Evolutionary conservation across 225 moss, liverwort and hornwort genomes (phyloP).

Genomic region (Ulota crispa): DNA sequence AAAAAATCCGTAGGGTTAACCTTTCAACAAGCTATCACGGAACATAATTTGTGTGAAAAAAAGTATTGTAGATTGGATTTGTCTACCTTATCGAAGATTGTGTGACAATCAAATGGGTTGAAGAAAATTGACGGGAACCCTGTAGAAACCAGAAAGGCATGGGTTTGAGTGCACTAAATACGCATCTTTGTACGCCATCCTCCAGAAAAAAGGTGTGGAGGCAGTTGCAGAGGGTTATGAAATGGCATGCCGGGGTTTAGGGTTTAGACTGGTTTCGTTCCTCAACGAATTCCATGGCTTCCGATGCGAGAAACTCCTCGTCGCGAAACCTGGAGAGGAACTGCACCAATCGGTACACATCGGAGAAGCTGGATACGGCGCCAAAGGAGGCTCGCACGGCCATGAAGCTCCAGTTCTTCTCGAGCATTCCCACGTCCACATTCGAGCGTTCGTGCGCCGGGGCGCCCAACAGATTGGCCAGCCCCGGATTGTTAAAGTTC

Average conservation of each 20-base stretch:
- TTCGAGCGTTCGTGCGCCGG: constrained; percentile 39
- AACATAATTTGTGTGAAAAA: no score
- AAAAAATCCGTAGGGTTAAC: no score
- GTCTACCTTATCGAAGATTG: background rate
- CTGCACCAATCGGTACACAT: constrained; percentile 77
- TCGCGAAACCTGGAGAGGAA: constrained; percentile 79
- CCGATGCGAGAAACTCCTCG: constrained; percentile 70
- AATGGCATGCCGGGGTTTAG: background rate
- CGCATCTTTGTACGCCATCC: background rate
- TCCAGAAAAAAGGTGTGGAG: background rate
- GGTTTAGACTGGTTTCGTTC: constrained; percentile 40
- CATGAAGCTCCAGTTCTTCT: constrained; percentile 39
- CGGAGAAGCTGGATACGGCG: constrained; percentile 64
- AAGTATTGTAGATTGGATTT: no score
- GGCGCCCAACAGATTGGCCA: constrained; percentile 52
- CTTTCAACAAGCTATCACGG: no score
- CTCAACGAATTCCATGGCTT: constrained; percentile 65
- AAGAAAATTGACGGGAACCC: background rate
- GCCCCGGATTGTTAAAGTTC: constrained; percentile 63
- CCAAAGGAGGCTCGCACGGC: constrained; percentile 73
- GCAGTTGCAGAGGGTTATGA: background rate
- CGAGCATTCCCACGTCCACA: constrained; percentile 51
- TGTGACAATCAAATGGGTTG: background rate
- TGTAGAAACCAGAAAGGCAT: background rate
- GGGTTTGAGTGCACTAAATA: background rate